Evolutionary conservation across 2,329 filamentous ascomycete genomes (phyloP).

Genomic region (Metarhizium sp.): DNA sequence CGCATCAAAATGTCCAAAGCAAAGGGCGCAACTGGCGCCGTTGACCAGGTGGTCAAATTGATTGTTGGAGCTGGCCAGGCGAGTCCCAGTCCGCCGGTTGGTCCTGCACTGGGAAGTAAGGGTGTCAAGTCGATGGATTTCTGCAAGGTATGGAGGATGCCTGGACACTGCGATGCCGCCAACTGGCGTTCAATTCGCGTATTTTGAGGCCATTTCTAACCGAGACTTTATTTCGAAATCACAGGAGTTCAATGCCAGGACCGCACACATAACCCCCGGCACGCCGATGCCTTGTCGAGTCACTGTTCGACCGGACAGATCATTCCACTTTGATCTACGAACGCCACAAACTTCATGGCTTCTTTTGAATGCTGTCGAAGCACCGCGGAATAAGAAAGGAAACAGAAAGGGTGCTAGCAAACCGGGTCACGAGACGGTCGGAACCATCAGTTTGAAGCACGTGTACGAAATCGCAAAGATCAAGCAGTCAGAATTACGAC

Average conservation of each 20-base stretch:
- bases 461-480: constrained; percentile 97
- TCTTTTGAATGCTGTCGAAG: constrained; percentile 72
- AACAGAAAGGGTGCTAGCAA: constrained; percentile 69
- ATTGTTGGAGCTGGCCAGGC: constrained; percentile 96
- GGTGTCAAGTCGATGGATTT: constrained; percentile 99
- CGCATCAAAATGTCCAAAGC: constrained; percentile 42
- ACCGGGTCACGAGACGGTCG: constrained; percentile 69
- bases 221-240: neutral
- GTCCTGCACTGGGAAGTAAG: constrained; percentile 91
- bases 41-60: constrained; percentile 83
- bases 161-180: neutral
- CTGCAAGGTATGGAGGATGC: constrained; percentile 66
- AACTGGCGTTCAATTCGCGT: neutral
- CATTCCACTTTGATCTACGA: constrained; percentile 86
- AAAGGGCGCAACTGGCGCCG: constrained; percentile 26
- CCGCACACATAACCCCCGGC: constrained; percentile 70
- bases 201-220: constrained; percentile 9
- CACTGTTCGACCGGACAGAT: constrained; percentile 83
- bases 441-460: constrained; percentile 85
- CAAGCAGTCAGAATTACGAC: constrained; percentile 69
- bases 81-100: constrained; percentile 88
- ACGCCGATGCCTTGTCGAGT: constrained; percentile 87
- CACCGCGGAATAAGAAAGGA: constrained; percentile 62
- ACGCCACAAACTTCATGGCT: constrained; percentile 93
- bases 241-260: constrained; percentile 95